Percentiles rank a stretch among this genome's conserved stretches.
Evolutionary conservation across 2,329 filamentous ascomycete species (phyloP).

Genomic region (Penicillium sp.): DNA sequence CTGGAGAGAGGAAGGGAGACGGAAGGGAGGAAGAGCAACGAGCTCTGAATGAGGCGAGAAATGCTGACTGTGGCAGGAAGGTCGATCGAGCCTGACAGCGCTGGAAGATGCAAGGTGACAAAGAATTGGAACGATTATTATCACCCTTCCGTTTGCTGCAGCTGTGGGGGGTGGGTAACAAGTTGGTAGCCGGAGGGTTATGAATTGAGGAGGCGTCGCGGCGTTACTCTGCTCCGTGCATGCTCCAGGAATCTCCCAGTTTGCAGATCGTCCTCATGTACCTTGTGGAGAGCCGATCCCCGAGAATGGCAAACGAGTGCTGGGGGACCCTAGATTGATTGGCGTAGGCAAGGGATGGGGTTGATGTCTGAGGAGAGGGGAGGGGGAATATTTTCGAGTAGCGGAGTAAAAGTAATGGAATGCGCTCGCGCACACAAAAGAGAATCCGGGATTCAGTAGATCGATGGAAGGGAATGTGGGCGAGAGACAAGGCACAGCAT

Average conservation of each 20-base stretch:
- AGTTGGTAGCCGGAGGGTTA: slow-evolving; percentile 27
- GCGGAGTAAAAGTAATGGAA: slow-evolving; percentile 24
- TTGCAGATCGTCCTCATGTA: slow-evolving; percentile 39
- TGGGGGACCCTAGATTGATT: slow-evolving; percentile 30
- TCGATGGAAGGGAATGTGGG: slow-evolving; percentile 35
- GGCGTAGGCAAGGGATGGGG: slow-evolving; percentile 18
- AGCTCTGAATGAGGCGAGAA: slow-evolving; percentile 24
- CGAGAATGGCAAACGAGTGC: slow-evolving; percentile 28
- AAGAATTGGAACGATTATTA: slow-evolving; percentile 28
- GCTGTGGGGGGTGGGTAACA: slow-evolving; percentile 17
- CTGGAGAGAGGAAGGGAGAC: slow-evolving; percentile 22
- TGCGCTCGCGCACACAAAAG: slow-evolving; percentile 32
- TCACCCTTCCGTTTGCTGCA: slow-evolving; percentile 36
- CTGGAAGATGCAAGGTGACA: slow-evolving; percentile 35
- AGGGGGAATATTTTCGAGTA: slow-evolving; percentile 4
- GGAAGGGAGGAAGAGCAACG: slow-evolving; percentile 23
- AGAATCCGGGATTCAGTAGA: slow-evolving; percentile 33
- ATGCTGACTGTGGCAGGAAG: slow-evolving; percentile 23
- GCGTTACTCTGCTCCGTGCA: slow-evolving; percentile 43
- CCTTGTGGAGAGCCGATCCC: slow-evolving; percentile 25
- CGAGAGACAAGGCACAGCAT: slow-evolving; percentile 37
- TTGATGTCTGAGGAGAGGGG: background rate
- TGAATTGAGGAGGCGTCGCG: slow-evolving; percentile 31
- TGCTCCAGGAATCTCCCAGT: slow-evolving; percentile 40
- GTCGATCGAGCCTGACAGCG: slow-evolving; percentile 17